Base-by-base conservation (phyloP, 1,284 basidiomycete species). In the Puccinia coronata region DNA sequence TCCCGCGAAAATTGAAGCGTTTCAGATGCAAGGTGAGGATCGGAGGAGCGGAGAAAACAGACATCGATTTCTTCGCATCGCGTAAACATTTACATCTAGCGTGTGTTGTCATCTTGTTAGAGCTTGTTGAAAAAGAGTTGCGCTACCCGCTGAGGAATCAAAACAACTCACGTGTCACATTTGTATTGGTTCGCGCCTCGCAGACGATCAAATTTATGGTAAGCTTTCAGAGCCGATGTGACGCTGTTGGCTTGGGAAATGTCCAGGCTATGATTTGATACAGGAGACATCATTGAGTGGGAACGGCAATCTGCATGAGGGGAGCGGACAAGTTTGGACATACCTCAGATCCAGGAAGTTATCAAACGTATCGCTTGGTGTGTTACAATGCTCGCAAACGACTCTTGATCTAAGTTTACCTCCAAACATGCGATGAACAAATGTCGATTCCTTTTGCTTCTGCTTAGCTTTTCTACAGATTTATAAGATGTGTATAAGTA, bases 21-120 rank as follows among this genome's bases (percentile, higher is more conserved):
- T 99, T 99, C 57, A 99, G 88, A 85, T 99, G 97, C n/a, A 99
- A 89, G 0, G 96, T 98, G 49, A 99, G 89, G n/a, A 96, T 92
- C 28, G 90, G 87, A 0, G 97, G 97, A 0, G 95, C 93, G 81
- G 94, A 90, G 79, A 96, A 91, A 77, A 99, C 88, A 20, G 92
- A 93, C 86, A 97, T 95, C 47, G 90, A 90, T 87, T 98, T 98
- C 84, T 93, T 91, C 5, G 95, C 95, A 81, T 91, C 89, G 69
- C 96, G 95, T 69, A 91, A 89, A 85, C 91, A 92, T 86, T 95
- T 95, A 89, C 96, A 97, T 85, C 93, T 94, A 86, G 81, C 83
- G 51, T n/a, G n/a, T n/a, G n/a, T n/a, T 78, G 14, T 61, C 65
- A 80, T 82, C 55, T 53, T 16, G 34, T 67, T 18, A 67, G 63